A percentile compares a stretch with the other conserved stretches of the same genome.
phyloP scores from a whole-genome alignment of 495 filamentous ascomycete genomes.

The Aspergillus mulundensis region DNA sequence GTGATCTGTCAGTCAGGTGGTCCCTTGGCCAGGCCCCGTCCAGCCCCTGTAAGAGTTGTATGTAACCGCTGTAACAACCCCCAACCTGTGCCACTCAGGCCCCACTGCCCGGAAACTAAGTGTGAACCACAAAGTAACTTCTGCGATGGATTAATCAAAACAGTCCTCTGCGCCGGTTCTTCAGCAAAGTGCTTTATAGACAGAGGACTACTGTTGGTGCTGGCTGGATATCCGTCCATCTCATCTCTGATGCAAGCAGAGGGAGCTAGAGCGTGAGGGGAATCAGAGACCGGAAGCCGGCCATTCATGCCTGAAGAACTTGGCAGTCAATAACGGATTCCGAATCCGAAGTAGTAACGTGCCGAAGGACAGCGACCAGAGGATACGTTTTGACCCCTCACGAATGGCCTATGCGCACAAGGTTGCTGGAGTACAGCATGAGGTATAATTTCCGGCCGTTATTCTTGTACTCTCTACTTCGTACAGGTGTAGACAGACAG shows the following conservation, averaged over 20 bases:
- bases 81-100: conserved; percentile 7
- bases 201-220: no score
- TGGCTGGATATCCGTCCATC: no score
- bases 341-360: not conserved
- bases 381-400: not conserved
- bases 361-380: conserved; percentile 5
- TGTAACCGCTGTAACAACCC: not conserved
- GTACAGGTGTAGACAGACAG: not conserved
- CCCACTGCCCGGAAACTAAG: conserved; percentile 6
- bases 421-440: not conserved
- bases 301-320: conserved; percentile 15
- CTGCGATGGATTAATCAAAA: not conserved
- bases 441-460: not conserved
- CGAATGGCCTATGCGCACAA: not conserved
- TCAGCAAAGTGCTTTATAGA: not conserved
- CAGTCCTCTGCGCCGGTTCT: not conserved
- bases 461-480: not conserved
- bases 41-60: conserved; percentile 9
- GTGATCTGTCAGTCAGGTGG: conserved; percentile 3
- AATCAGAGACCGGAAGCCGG: not conserved
- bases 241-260: not conserved
- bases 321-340: conserved; percentile 2
- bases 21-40: conserved; percentile 10
- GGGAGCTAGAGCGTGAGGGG: not conserved
- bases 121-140: conserved; percentile 1